Base-by-base conservation (phyloP, 2,329 filamentous ascomycete genomes). In the Neonectria coccinea region DNA sequence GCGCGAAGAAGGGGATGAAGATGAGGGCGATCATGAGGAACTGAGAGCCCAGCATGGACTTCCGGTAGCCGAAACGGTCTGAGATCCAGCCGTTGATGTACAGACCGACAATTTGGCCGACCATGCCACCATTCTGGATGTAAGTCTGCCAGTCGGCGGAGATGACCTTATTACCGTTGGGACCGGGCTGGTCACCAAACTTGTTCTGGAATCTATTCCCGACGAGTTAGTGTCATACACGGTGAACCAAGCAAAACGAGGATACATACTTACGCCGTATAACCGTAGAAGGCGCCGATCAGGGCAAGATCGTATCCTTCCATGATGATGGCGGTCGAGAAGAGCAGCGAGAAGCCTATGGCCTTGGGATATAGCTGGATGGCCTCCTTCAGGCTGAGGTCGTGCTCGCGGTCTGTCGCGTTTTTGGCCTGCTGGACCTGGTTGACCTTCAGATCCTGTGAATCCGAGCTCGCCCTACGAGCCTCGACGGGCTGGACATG, bases 41-140 rank as follows among this genome's bases (percentile, higher is more conserved):
- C 48, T 90, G 79, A 10, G 85, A 85, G 6, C 70, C 79, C 27
- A 90, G 83, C 70, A 90, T 84, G 7, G 86, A 88, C 74, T 84
- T 86, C 18, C 86, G 83, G 71, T 89, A 89, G 12, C 87, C 87
- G 67, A 86, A 86, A 6, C 83, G 80, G 72, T 91, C 88, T 3
- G 87, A 86, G n/a, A 88, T 74, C 76, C 83, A 86, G 39, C 89
- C 89, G 72, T 88, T 89, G 71, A 89, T 78, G 65, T 89, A 75
- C 20, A 90, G 77, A 5, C 89, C 89, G 48, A 91, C 79, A 52
- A 91, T 86, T 71, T 89, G 86, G n/a, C 89, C 89, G 22, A 71
- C 85, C 83, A 64, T 83, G 79, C 62, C 71, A 72, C 66, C 80
- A 79, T 60, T 79, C 73, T 50, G 77, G 64, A 61, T 81, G 70